Percentiles rank a stretch among this genome's conserved stretches.
phyloP scores from a whole-genome alignment of 2,329 filamentous ascomycete genomes.

The Xylaria digitata region DNA sequence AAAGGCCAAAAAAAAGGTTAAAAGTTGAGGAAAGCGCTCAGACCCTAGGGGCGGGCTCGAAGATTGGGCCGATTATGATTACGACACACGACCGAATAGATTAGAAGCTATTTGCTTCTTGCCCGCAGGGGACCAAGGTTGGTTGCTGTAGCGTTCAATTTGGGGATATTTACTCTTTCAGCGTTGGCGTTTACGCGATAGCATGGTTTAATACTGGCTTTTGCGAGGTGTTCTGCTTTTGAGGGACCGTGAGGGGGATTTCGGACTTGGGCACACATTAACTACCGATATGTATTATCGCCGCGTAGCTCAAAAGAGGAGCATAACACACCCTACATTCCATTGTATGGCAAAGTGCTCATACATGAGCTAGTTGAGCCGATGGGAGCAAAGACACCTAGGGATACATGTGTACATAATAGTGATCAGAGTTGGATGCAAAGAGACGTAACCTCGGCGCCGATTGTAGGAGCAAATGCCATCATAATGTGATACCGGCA shows the following conservation, averaged over 20 bases:
- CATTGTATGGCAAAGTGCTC: background rate
- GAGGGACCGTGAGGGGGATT: background rate
- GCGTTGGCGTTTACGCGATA: conserved; percentile 31
- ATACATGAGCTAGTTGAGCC: background rate
- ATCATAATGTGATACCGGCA: background rate
- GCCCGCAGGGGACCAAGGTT: background rate
- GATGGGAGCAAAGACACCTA: background rate
- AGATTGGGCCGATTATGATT: background rate
- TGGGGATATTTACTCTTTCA: conserved; percentile 18
- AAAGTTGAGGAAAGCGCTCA: background rate
- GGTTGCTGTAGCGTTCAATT: background rate
- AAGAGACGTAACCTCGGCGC: background rate
- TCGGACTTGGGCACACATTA: background rate
- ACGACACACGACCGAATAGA: conserved; percentile 16
- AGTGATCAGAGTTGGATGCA: background rate
- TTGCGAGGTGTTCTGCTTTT: conserved; percentile 1
- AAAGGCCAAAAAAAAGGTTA: too few species aligned
- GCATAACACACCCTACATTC: background rate
- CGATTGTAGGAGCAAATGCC: background rate
- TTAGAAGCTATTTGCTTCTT: conserved; percentile 5
- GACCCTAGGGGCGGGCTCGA: background rate
- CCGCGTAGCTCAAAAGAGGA: background rate
- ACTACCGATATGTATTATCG: background rate
- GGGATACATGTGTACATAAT: conserved; percentile 14
- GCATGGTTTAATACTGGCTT: conserved; percentile 18